phyloP scores from a whole-genome alignment of 2,329 filamentous ascomycete species.

The Emydomyces testavorans region DNA sequence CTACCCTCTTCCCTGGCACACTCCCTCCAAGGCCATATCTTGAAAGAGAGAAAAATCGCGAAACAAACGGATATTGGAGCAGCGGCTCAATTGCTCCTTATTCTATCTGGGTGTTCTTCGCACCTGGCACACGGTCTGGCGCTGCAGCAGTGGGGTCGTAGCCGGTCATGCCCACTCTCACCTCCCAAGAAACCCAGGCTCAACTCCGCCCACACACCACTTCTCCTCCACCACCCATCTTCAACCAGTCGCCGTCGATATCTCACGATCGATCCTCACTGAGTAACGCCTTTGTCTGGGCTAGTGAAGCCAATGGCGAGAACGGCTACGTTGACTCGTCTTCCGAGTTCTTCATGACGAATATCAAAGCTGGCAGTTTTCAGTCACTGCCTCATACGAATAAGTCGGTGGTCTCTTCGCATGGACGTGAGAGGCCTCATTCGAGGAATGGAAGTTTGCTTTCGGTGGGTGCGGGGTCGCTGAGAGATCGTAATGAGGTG shows the following conservation, averaged over 20 bases:
- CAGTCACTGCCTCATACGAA: slow-evolving; percentile 34
- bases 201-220: slow-evolving; percentile 26
- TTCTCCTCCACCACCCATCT: slow-evolving; percentile 27
- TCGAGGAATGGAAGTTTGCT: slow-evolving; percentile 17
- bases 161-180: slow-evolving; percentile 31
- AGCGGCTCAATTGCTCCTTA: no score
- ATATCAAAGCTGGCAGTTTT: slow-evolving; percentile 40
- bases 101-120: no score
- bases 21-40: neutral
- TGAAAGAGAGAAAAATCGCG: neutral
- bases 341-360: slow-evolving; percentile 31
- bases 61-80: no score
- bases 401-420: slow-evolving; percentile 11
- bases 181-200: slow-evolving; percentile 23
- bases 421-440: slow-evolving; percentile 11
- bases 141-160: neutral
- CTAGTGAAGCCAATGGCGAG: slow-evolving; percentile 36
- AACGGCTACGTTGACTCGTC: slow-evolving; percentile 30
- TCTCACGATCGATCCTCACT: slow-evolving; percentile 35
- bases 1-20: neutral
- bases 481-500: slow-evolving; percentile 15
- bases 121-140: no score
- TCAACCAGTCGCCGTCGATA: slow-evolving; percentile 34
- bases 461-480: slow-evolving; percentile 15
- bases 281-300: slow-evolving; percentile 39